phyloP scores from a whole-genome alignment of 495 filamentous ascomycete genomes.

The Aspergillus olivimuriae region DNA sequence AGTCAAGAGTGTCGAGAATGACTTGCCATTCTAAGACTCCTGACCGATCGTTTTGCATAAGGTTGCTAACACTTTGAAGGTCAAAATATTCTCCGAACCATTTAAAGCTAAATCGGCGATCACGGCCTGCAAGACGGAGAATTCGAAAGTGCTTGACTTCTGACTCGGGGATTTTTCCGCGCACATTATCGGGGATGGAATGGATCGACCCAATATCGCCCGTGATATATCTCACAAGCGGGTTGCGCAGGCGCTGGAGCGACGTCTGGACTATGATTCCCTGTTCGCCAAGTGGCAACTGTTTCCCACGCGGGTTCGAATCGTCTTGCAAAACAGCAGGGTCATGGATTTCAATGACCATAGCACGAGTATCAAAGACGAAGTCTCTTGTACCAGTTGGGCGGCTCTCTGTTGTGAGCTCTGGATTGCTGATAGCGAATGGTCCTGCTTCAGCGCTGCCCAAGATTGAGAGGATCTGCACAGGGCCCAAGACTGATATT shows the following conservation, averaged over 20 bases:
- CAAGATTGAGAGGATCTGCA: conserved; percentile 20
- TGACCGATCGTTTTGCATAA: conserved; percentile 12
- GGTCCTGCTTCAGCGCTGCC: conserved; percentile 27
- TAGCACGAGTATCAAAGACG: conserved; percentile 22
- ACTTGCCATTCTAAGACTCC: conserved; percentile 33
- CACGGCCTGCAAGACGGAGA: conserved; percentile 25
- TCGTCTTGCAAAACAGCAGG: conserved; percentile 1
- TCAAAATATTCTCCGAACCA: conserved; percentile 28
- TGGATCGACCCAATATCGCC: conserved; percentile 34
- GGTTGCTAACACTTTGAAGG: conserved; percentile 10
- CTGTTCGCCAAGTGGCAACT: conserved; percentile 15
- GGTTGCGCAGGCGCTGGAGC: conserved; percentile 28
- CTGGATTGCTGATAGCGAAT: conserved; percentile 15
- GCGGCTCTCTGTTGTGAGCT: conserved; percentile 9
- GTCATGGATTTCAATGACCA: conserved; percentile 25
- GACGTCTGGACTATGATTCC: conserved; percentile 33
- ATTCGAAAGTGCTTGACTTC: conserved; percentile 11
- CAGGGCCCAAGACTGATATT: not conserved
- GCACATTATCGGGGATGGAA: conserved; percentile 8
- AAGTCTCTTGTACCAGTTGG: conserved; percentile 15
- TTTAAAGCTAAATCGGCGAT: conserved; percentile 28
- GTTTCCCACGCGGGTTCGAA: not conserved
- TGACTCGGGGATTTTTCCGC: not conserved
- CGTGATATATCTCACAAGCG: conserved; percentile 31
- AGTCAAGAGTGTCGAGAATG: conserved; percentile 15